These are phyloP conservation scores for Wickerhamomyces chambardii DNA, from an alignment of 805 yeast genomes.

Conservation along the genomic window DNA sequence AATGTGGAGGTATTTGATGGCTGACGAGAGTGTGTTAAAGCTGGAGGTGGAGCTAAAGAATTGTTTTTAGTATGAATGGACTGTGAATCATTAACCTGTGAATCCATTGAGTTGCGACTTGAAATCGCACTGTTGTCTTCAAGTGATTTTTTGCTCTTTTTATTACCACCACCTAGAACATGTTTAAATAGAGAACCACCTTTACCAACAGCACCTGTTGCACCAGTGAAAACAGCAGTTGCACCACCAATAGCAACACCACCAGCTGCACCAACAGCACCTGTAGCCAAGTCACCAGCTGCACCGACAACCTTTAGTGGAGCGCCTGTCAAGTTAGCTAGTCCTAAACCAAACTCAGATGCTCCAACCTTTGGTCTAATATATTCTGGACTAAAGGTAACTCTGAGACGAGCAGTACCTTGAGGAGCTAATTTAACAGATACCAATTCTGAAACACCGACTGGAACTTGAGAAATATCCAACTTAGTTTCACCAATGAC, in stretches of 20 bases:
- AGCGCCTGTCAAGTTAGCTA: slow-evolving; percentile 30
- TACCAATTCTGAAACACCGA: slow-evolving; percentile 34
- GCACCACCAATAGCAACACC: slow-evolving; percentile 29
- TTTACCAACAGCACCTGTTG: slow-evolving; percentile 32
- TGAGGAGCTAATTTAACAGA: slow-evolving; percentile 49
- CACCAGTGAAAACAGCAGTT: slow-evolving; percentile 11
- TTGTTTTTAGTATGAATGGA: neutral
- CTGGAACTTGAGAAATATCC: slow-evolving; percentile 40
- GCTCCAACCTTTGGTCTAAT: slow-evolving; percentile 47
- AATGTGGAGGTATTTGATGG: slow-evolving; percentile 13
- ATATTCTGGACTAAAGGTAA: slow-evolving; percentile 55
- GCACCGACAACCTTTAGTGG: slow-evolving; percentile 39
- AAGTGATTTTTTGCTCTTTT: slow-evolving; percentile 12
- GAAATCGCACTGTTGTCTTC: too few species aligned
- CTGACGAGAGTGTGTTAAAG: neutral
- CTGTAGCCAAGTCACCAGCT: slow-evolving; percentile 30
- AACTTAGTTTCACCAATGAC: slow-evolving; percentile 42
- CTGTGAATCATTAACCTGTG: slow-evolving; percentile 22
- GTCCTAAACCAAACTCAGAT: slow-evolving; percentile 31
- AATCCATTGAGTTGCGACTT: slow-evolving; percentile 7
- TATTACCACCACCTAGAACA: slow-evolving; percentile 21
- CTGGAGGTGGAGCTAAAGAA: neutral
- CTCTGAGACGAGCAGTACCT: slow-evolving; percentile 48
- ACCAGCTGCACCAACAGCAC: slow-evolving; percentile 30
- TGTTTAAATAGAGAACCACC: slow-evolving; percentile 34